Base-by-base conservation (phyloP, 2,329 filamentous ascomycete species). In the Fusarium chlamydosporum region DNA sequence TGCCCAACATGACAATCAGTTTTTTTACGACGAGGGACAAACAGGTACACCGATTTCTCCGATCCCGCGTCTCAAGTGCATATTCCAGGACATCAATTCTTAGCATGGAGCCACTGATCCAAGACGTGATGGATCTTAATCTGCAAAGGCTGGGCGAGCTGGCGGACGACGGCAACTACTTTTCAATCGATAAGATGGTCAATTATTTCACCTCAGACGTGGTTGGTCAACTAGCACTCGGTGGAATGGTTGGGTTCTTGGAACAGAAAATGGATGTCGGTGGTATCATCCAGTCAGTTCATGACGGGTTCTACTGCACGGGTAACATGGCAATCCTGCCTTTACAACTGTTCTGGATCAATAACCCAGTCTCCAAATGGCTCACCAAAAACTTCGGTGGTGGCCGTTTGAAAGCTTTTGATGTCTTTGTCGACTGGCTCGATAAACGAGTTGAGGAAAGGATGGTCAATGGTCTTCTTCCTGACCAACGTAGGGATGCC, bases 71-170 rank as follows among this genome's bases (percentile, higher is more conserved):
- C 3, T 60, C 64, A 5, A 42, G 38, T 9, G 52, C 61, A 2
- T 67, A 67, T 20, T 65, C 64, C 1, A 67, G 65, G 64, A 65
- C 64, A 9, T 51, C 56, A 1, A 65, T 65, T 8, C 43, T 67
- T 6, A 23, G 16, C 11, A 65, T 67, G 61, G 61, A 67, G 34
- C 15, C 56, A 0, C 12, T 61, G 5, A 46, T 67, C 1, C 56
- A 67, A n/a, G 47, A 61, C 2, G 61, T 67, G 2, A 46, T 67
- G 38, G 47, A 65, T 11, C 52, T 67, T 4, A 60, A 67, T 5
- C n/a, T 61, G 1, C 31, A 3, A n/a, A 67, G 61, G 29, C 34
- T 67, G 0, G 38, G 42, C 4, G 52, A 57, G 2, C 23, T 65
- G 13, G 56, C 48, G 11, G 56, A 61, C 29, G 27, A 12, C 1